Evolutionary conservation across 2,329 filamentous ascomycete genomes (phyloP).

Genomic region (Coleophoma crateriformis): DNA sequence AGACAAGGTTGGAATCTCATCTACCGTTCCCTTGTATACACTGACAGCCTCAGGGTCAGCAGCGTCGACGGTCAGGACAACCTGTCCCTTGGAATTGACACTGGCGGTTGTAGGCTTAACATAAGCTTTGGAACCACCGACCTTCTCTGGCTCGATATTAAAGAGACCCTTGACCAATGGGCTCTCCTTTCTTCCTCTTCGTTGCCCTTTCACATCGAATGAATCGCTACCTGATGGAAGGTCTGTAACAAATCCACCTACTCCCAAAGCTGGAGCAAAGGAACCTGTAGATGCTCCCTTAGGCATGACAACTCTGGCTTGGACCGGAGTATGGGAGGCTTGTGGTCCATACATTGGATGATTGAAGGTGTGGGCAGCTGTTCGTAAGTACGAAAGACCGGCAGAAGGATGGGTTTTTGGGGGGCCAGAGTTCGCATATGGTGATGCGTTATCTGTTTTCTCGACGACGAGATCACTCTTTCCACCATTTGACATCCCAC

Average conservation of each 20-base stretch:
- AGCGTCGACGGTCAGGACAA: conserved; percentile 15
- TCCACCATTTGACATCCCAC: neutral
- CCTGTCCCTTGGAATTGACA: conserved; percentile 22
- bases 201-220: conserved; percentile 1
- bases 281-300: conserved; percentile 28
- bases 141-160: conserved; percentile 20
- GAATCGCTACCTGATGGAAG: conserved; percentile 11
- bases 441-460: conserved; percentile 23
- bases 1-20: conserved; percentile 4
- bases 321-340: conserved; percentile 40
- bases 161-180: conserved; percentile 10
- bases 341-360: conserved; percentile 58
- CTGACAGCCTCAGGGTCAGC: conserved; percentile 22
- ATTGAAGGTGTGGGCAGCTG: conserved; percentile 48
- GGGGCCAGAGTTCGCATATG: conserved; percentile 40
- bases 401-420: conserved; percentile 61
- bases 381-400: conserved; percentile 55
- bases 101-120: conserved; percentile 20
- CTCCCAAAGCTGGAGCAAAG: conserved; percentile 17
- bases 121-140: conserved; percentile 24
- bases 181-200: neutral
- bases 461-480: neutral
- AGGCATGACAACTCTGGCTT: conserved; percentile 50
- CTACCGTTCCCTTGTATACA: conserved; percentile 18
- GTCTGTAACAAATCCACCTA: conserved; percentile 24